Conservation (phyloP, 2,329 filamentous ascomycete genomes). For the Chalara sp. region DNA sequence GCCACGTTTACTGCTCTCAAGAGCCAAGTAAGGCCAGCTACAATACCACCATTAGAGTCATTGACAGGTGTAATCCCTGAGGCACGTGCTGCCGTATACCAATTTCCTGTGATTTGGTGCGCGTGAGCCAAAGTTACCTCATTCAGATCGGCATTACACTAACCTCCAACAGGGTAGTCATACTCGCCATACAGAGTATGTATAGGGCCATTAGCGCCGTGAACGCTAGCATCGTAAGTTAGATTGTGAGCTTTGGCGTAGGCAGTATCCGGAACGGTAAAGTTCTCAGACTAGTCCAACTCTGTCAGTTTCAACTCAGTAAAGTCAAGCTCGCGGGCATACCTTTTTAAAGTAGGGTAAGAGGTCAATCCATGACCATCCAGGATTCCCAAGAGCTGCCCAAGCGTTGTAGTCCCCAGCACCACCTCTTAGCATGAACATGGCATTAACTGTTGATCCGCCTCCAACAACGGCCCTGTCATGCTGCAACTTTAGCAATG, state of each 20-base stretch:
- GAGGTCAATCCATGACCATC: constrained; percentile 29
- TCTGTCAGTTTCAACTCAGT: too few species aligned
- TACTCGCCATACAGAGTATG: constrained; percentile 33
- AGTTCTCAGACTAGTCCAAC: constrained; percentile 29
- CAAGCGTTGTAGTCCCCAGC: constrained; percentile 30
- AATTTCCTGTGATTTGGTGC: neutral
- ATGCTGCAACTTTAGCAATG: too few species aligned
- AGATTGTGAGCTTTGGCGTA: constrained; percentile 18
- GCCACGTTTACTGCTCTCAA: neutral
- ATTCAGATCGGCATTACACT: constrained; percentile 16
- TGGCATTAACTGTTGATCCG: constrained; percentile 3
- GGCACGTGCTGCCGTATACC: neutral
- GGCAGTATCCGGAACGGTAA: constrained; percentile 20
- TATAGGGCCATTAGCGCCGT: constrained; percentile 31
- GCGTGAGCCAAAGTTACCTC: constrained; percentile 22
- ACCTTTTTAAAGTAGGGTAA: constrained; percentile 35
- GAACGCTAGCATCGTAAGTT: constrained; percentile 21
- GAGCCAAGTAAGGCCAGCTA: neutral
- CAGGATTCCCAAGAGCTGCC: constrained; percentile 33
- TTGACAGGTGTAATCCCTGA: neutral
- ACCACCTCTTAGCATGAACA: constrained; percentile 17
- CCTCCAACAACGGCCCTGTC: neutral
- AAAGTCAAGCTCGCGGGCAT: neutral
- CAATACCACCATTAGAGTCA: neutral
- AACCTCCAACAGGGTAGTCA: constrained; percentile 27